Evolutionary conservation across 2,329 filamentous ascomycete species (phyloP).

Genomic region (Elsinoe perseae): DNA sequence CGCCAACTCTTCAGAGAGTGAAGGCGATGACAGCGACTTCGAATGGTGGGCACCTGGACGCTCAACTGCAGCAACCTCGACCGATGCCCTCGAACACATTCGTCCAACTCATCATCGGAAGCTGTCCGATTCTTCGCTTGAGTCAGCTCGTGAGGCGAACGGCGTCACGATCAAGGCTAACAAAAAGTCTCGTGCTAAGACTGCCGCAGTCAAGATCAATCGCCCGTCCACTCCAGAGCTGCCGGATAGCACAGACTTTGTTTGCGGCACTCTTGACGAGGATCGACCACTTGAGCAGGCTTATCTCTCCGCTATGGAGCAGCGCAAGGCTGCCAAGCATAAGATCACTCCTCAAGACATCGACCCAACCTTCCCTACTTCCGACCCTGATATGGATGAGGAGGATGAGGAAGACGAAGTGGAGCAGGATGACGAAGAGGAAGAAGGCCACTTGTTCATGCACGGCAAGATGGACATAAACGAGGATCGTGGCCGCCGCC

Average conservation of each 20-base stretch:
- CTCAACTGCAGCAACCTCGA: slow-evolving; percentile 47
- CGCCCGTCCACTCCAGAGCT: slow-evolving; percentile 55
- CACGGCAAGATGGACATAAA: slow-evolving; percentile 56
- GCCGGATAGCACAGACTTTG: slow-evolving; percentile 95
- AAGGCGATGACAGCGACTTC: slow-evolving; percentile 58
- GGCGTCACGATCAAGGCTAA: slow-evolving; percentile 4
- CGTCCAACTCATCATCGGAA: slow-evolving; percentile 40
- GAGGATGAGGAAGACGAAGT: slow-evolving; percentile 61
- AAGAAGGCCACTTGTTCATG: slow-evolving; percentile 60
- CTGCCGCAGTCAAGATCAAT: slow-evolving; percentile 28
- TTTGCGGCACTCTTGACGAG: slow-evolving; percentile 96
- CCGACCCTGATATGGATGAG: slow-evolving; percentile 77
- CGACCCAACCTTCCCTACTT: slow-evolving; percentile 93
- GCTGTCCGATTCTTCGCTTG: slow-evolving; percentile 46
- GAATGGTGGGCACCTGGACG: slow-evolving; percentile 54
- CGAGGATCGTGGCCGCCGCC: slow-evolving; percentile 44
- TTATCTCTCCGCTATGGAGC: slow-evolving; percentile 77
- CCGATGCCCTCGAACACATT: slow-evolving; percentile 44
- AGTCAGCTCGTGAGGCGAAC: slow-evolving; percentile 34
- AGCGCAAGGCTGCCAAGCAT: slow-evolving; percentile 73
- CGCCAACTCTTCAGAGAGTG: slow-evolving; percentile 56
- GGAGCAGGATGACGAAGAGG: slow-evolving; percentile 29
- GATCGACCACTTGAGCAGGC: slow-evolving; percentile 90
- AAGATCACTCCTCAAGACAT: slow-evolving; percentile 88
- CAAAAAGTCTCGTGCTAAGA: slow-evolving; percentile 19